Base-by-base conservation (phyloP, 148 eudicot species). In the Fallopia convolvulus region DNA sequence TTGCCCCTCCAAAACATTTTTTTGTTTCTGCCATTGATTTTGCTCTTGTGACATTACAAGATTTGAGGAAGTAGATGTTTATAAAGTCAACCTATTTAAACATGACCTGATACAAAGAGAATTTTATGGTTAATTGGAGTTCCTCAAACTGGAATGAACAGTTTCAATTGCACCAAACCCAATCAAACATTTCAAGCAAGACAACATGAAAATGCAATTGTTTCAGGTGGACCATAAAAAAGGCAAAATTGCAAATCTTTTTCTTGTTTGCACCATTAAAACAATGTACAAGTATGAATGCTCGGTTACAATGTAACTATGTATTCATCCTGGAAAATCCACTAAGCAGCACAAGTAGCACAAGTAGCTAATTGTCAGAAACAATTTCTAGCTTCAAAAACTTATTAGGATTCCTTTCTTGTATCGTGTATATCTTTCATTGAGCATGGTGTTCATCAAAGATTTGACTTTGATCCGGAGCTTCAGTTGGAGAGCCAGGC, bases 401-500 rank as follows among this genome's bases (percentile, higher is more conserved):
- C 39, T 68, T 68, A 60, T 21, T 23, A 9, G 21, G 66, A 26
- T 2, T 1, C 30, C 15, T 56, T 56, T 20, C n/a, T 18, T 48
- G 52, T 48, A 56, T n/a, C 8, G 2, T 23, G n/a, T 52, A n/a
- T 15, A 52, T 55, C 61, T 55, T 63, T 63, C 70, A 39, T 21
- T 68, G 46, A 68, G 8, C 72, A 17, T 15, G 72, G 32, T 68
- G 44, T 68, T 68, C 72, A 33, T 68, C 72, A 39, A 68, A 36
- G 72, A 13, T 68, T 15, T 36, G 44, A 39, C 3, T 68, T 14
- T 68, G 72, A 6, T 5, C 11, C 11, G 72, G 72, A 78, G 85
- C 89, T 79, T 84, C 91, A 32, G 88, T 89, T 30, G 97, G 97
- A 11, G 97, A 86, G 44, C 88, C 83, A 5, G 99, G 97, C 75